These are phyloP conservation scores for Heracleum sosnowskyi DNA, from an alignment of 129 eudicot genomes.

Conservation along the genomic window DNA sequence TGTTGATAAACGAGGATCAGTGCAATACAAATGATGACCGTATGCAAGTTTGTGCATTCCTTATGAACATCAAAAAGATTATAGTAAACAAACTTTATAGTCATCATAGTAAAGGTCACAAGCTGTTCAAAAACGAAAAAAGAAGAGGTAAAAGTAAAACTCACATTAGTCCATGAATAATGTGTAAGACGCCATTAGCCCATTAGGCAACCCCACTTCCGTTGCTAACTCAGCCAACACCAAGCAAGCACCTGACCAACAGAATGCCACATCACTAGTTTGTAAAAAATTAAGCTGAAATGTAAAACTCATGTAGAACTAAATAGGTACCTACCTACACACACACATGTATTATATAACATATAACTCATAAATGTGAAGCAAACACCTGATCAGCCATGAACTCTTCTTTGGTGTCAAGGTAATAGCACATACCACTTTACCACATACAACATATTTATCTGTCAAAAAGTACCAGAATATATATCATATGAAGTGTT, in stretches of 20 bases:
- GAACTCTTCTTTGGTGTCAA: no score
- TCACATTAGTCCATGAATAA: slow-evolving; percentile 88
- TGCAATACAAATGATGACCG: neutral
- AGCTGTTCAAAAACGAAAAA: neutral
- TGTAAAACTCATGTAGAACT: neutral
- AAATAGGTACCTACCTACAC: neutral
- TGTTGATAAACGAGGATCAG: neutral
- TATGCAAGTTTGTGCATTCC: neutral
- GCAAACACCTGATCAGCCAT: neutral
- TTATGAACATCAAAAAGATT: neutral
- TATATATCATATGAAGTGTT: neutral
- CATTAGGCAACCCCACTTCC: slow-evolving; percentile 99
- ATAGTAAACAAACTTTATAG: neutral
- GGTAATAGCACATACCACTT: no score
- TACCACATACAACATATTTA: neutral
- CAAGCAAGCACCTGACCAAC: slow-evolving; percentile 72
- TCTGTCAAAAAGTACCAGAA: neutral
- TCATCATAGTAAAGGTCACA: neutral
- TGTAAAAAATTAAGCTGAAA: neutral
- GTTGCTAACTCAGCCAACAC: slow-evolving; percentile 86
- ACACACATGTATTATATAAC: neutral
- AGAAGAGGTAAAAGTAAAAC: slow-evolving; percentile 11
- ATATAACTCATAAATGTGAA: neutral
- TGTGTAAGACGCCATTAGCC: slow-evolving; percentile 81
- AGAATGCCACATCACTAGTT: neutral